A percentile compares a stretch with the other conserved stretches of the same genome.
Evolutionary conservation across 1,284 basidiomycete genomes (phyloP).

Genomic region (Inonotus obliquus): DNA sequence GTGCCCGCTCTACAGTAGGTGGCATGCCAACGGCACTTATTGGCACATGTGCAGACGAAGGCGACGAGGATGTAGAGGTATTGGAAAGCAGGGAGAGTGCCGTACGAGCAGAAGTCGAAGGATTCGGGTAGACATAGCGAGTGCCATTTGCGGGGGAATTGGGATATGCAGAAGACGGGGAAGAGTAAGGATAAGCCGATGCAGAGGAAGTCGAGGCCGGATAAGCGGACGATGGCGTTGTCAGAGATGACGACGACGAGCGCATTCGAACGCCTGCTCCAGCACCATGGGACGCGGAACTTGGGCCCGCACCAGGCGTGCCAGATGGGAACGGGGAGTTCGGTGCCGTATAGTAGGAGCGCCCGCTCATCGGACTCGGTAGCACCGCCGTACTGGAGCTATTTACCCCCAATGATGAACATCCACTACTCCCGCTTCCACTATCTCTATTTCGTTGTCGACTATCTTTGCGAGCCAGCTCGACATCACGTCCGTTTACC

Average conservation of each 20-base stretch:
- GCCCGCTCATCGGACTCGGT: conserved; percentile 4
- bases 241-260: background rate
- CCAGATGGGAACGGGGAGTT: background rate
- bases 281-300: background rate
- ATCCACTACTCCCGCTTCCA: background rate
- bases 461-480: background rate
- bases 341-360: conserved; percentile 3
- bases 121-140: background rate
- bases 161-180: background rate
- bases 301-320: background rate
- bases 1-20: background rate
- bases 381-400: background rate
- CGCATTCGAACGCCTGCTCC: background rate
- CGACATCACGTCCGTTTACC: background rate
- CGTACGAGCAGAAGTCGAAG: background rate
- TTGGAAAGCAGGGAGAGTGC: background rate
- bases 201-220: background rate
- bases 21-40: background rate
- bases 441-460: background rate
- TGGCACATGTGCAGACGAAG: background rate
- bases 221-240: background rate
- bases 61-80: background rate
- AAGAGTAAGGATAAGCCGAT: conserved; percentile 1
- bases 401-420: background rate
- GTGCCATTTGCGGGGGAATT: background rate